These are phyloP conservation scores for Sclerotinia glacialis DNA, from an alignment of 2,329 filamentous ascomycete species.

Conservation along the genomic window DNA sequence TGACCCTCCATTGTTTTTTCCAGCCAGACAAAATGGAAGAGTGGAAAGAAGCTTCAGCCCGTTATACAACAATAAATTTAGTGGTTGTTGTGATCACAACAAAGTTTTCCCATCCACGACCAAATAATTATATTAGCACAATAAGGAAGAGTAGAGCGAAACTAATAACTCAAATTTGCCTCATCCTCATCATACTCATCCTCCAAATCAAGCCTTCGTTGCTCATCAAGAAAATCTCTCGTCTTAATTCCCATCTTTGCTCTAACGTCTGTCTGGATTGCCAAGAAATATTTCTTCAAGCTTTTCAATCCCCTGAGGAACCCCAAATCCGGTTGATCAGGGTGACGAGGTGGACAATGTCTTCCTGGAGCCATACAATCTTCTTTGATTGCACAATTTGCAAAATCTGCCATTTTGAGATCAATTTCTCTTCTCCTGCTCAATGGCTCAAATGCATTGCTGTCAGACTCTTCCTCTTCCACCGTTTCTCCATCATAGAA, in stretches of 20 bases:
- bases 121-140: not conserved
- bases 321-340: conserved; percentile 77
- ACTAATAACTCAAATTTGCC: conserved; percentile 19
- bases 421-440: conserved; percentile 60
- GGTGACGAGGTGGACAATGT: conserved; percentile 77
- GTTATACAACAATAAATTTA: conserved; percentile 3
- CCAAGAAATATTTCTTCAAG: conserved; percentile 78
- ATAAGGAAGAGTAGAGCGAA: not conserved
- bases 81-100: not conserved
- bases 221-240: conserved; percentile 13
- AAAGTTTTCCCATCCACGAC: not conserved
- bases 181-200: conserved; percentile 19
- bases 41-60: not conserved
- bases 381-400: conserved; percentile 90
- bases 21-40: not conserved
- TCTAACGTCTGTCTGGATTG: conserved; percentile 76
- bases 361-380: conserved; percentile 59
- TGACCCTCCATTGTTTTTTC: not conserved
- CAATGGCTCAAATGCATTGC: conserved; percentile 42
- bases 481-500: conserved; percentile 85
- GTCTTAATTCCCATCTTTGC: conserved; percentile 34
- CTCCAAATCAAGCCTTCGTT: conserved; percentile 9
- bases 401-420: conserved; percentile 97
- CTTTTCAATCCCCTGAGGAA: conserved; percentile 83
- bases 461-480: conserved; percentile 48